Percentiles rank a stretch among this genome's conserved stretches.
Conservation (phyloP, 768 basidiomycete species). For the Melanogaster broomeanus region DNA sequence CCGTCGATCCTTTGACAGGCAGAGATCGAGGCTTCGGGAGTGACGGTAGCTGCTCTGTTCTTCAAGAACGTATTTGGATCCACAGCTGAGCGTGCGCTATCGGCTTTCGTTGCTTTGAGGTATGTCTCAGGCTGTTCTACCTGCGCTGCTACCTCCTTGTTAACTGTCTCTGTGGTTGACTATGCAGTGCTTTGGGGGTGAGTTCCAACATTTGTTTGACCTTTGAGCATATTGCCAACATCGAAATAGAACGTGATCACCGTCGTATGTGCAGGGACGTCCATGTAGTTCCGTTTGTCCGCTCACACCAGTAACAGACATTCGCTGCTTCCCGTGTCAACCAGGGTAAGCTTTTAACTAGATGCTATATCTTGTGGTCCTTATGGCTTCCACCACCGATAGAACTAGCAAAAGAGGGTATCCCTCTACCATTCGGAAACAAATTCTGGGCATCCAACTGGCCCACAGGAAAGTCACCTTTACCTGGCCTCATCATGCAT, state of each 20-base stretch:
- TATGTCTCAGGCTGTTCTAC: conserved; percentile 8
- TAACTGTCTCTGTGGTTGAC: not conserved
- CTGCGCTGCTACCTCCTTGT: not conserved
- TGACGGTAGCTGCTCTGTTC: conserved; percentile 61
- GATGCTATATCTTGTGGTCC: not conserved
- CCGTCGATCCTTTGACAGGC: conserved; percentile 20
- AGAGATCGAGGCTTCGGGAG: conserved; percentile 48
- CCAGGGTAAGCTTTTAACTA: conserved; percentile 37
- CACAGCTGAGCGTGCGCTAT: conserved; percentile 51
- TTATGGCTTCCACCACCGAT: not conserved
- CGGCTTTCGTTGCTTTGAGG: conserved; percentile 60
- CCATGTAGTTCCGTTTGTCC: not conserved
- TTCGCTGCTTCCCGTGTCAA: conserved; percentile 54
- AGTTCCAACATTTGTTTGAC: conserved; percentile 1
- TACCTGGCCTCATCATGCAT: conserved; percentile 57
- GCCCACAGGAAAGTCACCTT: conserved; percentile 57
- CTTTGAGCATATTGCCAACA: not conserved
- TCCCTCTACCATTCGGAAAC: conserved; percentile 60
- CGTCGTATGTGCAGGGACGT: conserved; percentile 18
- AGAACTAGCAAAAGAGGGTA: conserved; percentile 64
- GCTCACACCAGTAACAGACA: conserved; percentile 36
- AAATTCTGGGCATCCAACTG: conserved; percentile 64
- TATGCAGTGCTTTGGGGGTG: conserved; percentile 37
- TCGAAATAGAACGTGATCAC: conserved; percentile 32
- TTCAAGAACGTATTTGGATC: conserved; percentile 60